phyloP scores from a whole-genome alignment of 768 basidiomycete genomes.

The Phlegmacium glaucopus region DNA sequence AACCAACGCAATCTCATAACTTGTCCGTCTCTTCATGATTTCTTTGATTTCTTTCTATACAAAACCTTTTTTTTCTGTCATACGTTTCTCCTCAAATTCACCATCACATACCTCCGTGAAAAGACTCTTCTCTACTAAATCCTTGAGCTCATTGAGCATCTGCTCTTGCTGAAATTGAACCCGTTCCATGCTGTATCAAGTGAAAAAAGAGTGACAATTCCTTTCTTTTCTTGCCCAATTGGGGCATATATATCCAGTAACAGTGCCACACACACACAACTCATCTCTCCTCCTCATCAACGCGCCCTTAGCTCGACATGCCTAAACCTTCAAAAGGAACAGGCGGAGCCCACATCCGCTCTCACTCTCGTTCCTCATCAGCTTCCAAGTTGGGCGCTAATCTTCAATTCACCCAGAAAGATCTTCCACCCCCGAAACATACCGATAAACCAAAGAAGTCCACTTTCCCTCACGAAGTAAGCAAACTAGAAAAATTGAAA shows the following conservation, averaged over 20 bases:
- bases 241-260: background rate
- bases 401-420: slow-evolving; percentile 70
- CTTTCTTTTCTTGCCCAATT: no score
- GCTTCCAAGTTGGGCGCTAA: slow-evolving; percentile 55
- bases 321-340: slow-evolving; percentile 47
- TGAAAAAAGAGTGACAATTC: background rate
- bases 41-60: slow-evolving; percentile 73
- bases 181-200: slow-evolving; percentile 67
- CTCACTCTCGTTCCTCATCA: slow-evolving; percentile 65
- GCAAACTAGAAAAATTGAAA: slow-evolving; percentile 6
- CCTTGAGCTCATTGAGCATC: slow-evolving; percentile 96
- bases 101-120: slow-evolving; percentile 66
- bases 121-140: slow-evolving; percentile 79
- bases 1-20: slow-evolving; percentile 80
- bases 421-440: slow-evolving; percentile 38
- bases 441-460: slow-evolving; percentile 54
- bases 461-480: slow-evolving; percentile 42
- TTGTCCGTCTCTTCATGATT: slow-evolving; percentile 81
- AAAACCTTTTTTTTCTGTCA: slow-evolving; percentile 4
- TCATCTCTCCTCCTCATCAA: background rate
- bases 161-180: slow-evolving; percentile 93
- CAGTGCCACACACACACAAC: background rate
- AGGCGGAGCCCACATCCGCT: slow-evolving; percentile 45
- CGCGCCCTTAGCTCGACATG: slow-evolving; percentile 5
- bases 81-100: slow-evolving; percentile 7